Evolutionary conservation across 176 grass and related monocot species (phyloP), one percentile per base, ranked within the genome.

Genomic region (Oryza meyeriana): DNA sequence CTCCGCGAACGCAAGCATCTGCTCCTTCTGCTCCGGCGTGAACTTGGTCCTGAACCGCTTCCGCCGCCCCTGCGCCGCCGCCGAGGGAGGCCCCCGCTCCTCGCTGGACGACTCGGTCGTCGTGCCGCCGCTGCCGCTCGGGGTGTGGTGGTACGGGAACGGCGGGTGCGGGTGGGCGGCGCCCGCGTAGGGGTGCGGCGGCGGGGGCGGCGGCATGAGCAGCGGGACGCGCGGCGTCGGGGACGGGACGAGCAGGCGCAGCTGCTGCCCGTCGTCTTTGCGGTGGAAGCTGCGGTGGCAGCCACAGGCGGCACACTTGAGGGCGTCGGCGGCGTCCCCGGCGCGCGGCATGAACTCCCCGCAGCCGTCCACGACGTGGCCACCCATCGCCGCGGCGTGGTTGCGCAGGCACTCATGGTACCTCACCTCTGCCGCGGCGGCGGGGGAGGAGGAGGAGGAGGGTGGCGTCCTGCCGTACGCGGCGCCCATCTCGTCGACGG

Each of bases 271-370:
- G 74, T 73, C 73, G 71, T 78, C 85, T 78, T 79, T 87, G 74
- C 91, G 90, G 87, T 97, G 94, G 89, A 94, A 97, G 89, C 86
- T 97, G 24, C 91, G 88, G 76, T 94, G 91, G 87, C 94, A 97
- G 12, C 85, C 83, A 64, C 94, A 97, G 14, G 91, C 94, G 1
- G 94, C 91, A 75, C 94, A 94, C 31, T 28, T 72, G 78, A 90
- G 79, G 22, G 65, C 64, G 57, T 80, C 82, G 75, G 72, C 62
- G 17, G 28, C 75, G 57, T 67, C 85, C 25, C 28, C 76, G 28
- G 17, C 36, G 28, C 58, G 14, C 30, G 85, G 88, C 91, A 94
- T 94, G 88, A 94, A 94, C 91, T 94, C 91, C 64, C 91, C 88
- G 88, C 91, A 94, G 1, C 91, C 91, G 71, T 94, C 91, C 29